These are phyloP conservation scores for Colletotrichum tabaci DNA, from an alignment of 2,329 filamentous ascomycete genomes.

Conservation along the genomic window DNA sequence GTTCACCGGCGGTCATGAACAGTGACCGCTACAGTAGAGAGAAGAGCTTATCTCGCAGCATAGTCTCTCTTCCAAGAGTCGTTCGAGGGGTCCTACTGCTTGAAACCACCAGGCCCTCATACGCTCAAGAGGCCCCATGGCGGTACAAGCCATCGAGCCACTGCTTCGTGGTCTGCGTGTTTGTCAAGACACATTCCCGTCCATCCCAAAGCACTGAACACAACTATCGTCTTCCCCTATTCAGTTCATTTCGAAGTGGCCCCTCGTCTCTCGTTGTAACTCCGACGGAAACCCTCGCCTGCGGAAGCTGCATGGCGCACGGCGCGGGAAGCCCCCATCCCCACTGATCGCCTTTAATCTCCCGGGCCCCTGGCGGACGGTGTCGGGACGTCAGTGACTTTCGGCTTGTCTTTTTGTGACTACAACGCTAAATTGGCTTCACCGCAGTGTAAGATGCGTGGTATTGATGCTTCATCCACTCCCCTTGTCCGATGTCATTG, in stretches of 20 bases:
- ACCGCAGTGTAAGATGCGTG: not conserved
- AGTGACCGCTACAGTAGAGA: not conserved
- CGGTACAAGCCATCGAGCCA: not conserved
- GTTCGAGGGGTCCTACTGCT: not conserved
- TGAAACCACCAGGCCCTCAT: not conserved
- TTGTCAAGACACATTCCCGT: not conserved
- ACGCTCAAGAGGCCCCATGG: not conserved
- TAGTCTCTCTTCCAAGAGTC: too few relatives aligned
- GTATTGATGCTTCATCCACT: too few relatives aligned
- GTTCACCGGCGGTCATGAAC: not conserved
- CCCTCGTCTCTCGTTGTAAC: not conserved
- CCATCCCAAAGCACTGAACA: not conserved
- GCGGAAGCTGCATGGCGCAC: slow-evolving; percentile 7
- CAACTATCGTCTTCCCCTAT: not conserved
- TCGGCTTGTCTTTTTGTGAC: too few relatives aligned
- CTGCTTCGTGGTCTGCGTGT: not conserved
- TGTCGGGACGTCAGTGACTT: not conserved
- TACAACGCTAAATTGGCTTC: not conserved
- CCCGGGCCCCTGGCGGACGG: slow-evolving; percentile 20
- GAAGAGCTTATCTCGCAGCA: not conserved
- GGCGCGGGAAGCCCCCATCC: slow-evolving; percentile 37
- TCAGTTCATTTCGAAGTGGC: not conserved
- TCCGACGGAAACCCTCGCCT: not conserved
- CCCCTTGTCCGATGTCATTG: not conserved
- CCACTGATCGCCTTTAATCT: slow-evolving; percentile 42